Evolutionary conservation across 345 rosid genomes (phyloP).

Genomic region (Geranium rotundifolium): DNA sequence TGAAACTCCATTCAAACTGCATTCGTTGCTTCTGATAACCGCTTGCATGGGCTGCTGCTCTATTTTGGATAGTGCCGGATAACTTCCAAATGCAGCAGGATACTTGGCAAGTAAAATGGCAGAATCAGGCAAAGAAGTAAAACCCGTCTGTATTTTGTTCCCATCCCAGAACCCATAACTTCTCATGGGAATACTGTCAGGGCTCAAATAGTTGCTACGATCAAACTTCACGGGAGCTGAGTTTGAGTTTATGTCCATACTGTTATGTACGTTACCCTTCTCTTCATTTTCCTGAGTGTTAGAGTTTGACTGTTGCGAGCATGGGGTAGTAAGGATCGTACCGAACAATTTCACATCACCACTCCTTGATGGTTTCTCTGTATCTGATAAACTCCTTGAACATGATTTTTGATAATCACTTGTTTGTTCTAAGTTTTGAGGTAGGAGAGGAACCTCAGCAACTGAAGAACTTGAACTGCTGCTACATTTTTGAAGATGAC

Average conservation of each 20-base stretch:
- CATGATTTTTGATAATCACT: slow-evolving; percentile 26
- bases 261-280: slow-evolving; percentile 27
- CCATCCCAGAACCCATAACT: slow-evolving; percentile 88
- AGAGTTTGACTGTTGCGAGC: slow-evolving; percentile 15
- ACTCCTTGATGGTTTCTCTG: slow-evolving; percentile 40
- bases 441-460: slow-evolving; percentile 28
- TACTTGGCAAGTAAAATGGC: slow-evolving; percentile 52
- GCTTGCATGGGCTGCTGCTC: slow-evolving; percentile 31
- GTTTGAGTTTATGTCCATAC: slow-evolving; percentile 18
- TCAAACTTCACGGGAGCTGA: slow-evolving; percentile 32
- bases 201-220: slow-evolving; percentile 26
- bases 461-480: slow-evolving; percentile 21
- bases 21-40: slow-evolving; percentile 21
- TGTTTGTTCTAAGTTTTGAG: slow-evolving; percentile 22
- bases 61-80: slow-evolving; percentile 24
- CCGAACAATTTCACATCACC: slow-evolving; percentile 85
- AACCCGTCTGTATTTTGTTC: slow-evolving; percentile 60
- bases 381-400: slow-evolving; percentile 31
- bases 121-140: slow-evolving; percentile 67
- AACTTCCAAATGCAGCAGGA: slow-evolving; percentile 57
- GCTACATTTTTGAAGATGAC: slow-evolving; percentile 47
- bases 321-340: slow-evolving; percentile 46
- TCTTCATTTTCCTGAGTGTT: slow-evolving; percentile 25
- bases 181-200: slow-evolving; percentile 51
- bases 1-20: slow-evolving; percentile 22